These are phyloP conservation scores for Smallanthus sonchifolius DNA, from an alignment of 129 eudicot species.

Conservation along the genomic window DNA sequence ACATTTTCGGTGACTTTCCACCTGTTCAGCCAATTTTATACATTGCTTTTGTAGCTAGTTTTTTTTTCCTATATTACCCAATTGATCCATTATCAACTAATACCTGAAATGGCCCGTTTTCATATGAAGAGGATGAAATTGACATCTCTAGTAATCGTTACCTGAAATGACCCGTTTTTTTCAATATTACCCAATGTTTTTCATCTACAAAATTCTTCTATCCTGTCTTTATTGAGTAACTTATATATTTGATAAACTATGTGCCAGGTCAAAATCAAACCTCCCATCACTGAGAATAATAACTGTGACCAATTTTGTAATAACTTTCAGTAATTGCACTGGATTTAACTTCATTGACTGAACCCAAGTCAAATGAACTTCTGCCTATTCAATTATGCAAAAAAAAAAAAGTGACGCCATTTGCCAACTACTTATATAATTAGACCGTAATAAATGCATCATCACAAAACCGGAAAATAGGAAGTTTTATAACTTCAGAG, in stretches of 20 bases:
- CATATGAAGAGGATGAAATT: neutral
- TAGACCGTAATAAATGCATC: no score
- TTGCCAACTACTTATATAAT: no score
- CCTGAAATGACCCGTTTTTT: no score
- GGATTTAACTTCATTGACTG: no score
- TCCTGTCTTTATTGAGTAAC: neutral
- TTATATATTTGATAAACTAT: slow-evolving; percentile 5
- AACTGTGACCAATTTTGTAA: neutral
- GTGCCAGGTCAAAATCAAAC: neutral
- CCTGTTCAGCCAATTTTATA: neutral
- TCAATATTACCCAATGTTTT: neutral
- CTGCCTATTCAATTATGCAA: no score
- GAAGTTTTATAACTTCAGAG: neutral
- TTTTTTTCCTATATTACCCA: neutral
- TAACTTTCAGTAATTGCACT: no score
- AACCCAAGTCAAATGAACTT: no score
- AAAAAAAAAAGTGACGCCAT: no score
- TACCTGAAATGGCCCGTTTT: neutral
- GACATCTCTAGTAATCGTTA: neutral
- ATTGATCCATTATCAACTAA: neutral
- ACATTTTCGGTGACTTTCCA: neutral
- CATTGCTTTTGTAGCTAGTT: neutral
- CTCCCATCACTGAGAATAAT: neutral
- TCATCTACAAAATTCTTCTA: neutral
- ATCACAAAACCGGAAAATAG: neutral